Evolutionary conservation across 106 monocot species (phyloP), one percentile per base, ranked within the genome.

Genomic region (Iris macrosiphon): DNA sequence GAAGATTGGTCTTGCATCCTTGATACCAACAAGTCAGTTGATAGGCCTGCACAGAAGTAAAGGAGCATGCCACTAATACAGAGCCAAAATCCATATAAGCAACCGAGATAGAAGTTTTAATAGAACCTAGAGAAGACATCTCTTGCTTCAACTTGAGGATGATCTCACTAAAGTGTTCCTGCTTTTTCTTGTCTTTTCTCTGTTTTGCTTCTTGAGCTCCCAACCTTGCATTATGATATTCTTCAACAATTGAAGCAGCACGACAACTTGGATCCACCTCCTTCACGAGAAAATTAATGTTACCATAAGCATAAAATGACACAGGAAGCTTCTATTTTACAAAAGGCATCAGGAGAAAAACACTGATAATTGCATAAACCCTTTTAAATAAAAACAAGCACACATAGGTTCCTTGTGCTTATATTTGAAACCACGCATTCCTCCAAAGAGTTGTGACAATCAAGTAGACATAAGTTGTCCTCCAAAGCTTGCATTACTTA

Each of bases 181-280:
- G 83, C 23, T 62, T 89, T 64, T 62, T 75, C 64, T 60, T 80
- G 52, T 84, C 75, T 55, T 72, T 73, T 41, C 49, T 77, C 45
- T 73, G 54, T 67, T 98, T 98, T 69, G 91, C 98, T 64, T 84
- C 77, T 57, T 61, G 27, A 62, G 80, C 87, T 60, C 66, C 83
- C 40, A 68, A 40, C 57, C 70, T 84, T 68, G 87, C 87, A 31
- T 48, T 28, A 37, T 72, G 68, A 44, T 84, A 91, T 44, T 98
- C 83, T 72, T 80, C 66, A 16, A 54, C 54, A 49, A 83, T 70
- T 47, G 72, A 75, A 43, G 56, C 72, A 64, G 66, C 75, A 70
- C 55, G 53, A 32, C 18, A 60, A 42, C 45, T 55, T 51, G 65
- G 55, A 66, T 77, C 78, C 62, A 19, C 47, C 49, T 76, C 85